Evolutionary conservation across 2,329 filamentous ascomycete species (phyloP).

Genomic region (Aspergillus floridensis): DNA sequence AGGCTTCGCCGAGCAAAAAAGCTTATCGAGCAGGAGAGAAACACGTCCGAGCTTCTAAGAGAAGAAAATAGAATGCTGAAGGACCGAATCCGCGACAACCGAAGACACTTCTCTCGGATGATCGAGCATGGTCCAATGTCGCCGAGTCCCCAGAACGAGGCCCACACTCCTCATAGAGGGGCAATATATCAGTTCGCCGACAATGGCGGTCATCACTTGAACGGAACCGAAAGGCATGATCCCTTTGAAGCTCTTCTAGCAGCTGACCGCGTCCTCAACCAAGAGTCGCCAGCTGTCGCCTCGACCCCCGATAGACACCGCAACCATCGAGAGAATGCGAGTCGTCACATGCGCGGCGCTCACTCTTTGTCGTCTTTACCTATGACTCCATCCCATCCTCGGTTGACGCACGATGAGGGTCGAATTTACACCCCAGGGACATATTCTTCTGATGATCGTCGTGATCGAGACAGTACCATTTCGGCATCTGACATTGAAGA

Average conservation of each 20-base stretch:
- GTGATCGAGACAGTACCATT: slow-evolving; percentile 82
- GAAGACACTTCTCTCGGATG: slow-evolving; percentile 78
- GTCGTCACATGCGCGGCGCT: slow-evolving; percentile 68
- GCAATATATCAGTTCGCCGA: slow-evolving; percentile 41
- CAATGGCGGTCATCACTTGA: slow-evolving; percentile 40
- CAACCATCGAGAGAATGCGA: slow-evolving; percentile 49
- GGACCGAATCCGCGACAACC: slow-evolving; percentile 81
- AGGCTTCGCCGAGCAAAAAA: slow-evolving; percentile 72
- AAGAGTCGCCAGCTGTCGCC: slow-evolving; percentile 71
- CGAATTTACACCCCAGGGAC: slow-evolving; percentile 59
- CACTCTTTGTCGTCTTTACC: slow-evolving; percentile 85
- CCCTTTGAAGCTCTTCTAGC: slow-evolving; percentile 74
- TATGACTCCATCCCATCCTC: slow-evolving; percentile 64
- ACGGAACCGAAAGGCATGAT: slow-evolving; percentile 56
- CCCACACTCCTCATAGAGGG: slow-evolving; percentile 44
- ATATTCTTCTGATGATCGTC: slow-evolving; percentile 50
- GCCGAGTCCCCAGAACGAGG: slow-evolving; percentile 57
- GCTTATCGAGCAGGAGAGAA: slow-evolving; percentile 73
- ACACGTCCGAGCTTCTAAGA: slow-evolving; percentile 65
- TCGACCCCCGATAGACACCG: slow-evolving; percentile 62
- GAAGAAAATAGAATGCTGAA: slow-evolving; percentile 77
- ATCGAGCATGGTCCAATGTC: slow-evolving; percentile 70
- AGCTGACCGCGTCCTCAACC: slow-evolving; percentile 71
- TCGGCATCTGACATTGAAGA: slow-evolving; percentile 61
- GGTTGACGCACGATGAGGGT: slow-evolving; percentile 49